Evolutionary conservation across 1,139 yeast species (phyloP).

Genomic region (Pichia sp.): DNA sequence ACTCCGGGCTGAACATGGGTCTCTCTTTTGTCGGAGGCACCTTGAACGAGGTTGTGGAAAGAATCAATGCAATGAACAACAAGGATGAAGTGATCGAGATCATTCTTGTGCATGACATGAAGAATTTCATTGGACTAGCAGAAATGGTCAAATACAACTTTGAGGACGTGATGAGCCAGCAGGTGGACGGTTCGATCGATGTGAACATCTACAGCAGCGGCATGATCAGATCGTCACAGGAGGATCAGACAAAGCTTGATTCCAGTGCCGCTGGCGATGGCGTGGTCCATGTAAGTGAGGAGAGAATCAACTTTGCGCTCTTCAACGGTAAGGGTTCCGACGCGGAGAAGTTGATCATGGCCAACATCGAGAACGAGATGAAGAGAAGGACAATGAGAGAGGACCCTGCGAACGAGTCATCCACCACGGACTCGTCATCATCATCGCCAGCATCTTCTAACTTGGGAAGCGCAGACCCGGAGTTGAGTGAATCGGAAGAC

Average conservation of each 20-base stretch:
- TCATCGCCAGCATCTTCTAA: background rate
- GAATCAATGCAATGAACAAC: conserved; percentile 42
- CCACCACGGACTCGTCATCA: background rate
- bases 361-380: conserved; percentile 74
- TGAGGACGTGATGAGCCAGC: conserved; percentile 73
- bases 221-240: conserved; percentile 24
- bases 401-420: conserved; percentile 16
- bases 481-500: conserved; percentile 20
- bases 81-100: conserved; percentile 74
- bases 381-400: conserved; percentile 39
- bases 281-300: conserved; percentile 4
- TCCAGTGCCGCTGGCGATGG: conserved; percentile 12
- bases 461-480: background rate
- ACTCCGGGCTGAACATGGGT: conserved; percentile 26
- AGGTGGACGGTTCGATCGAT: conserved; percentile 84
- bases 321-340: conserved; percentile 75
- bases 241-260: background rate
- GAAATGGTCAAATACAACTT: conserved; percentile 61
- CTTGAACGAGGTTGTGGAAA: conserved; percentile 43
- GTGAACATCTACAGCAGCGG: conserved; percentile 52
- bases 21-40: conserved; percentile 38
- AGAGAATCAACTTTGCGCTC: conserved; percentile 52
- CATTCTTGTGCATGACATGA: conserved; percentile 79
- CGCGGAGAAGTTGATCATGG: conserved; percentile 86
- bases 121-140: conserved; percentile 65